Evolutionary conservation across 441 rosid genomes (phyloP).

Genomic region (Biscutella auriculata): DNA sequence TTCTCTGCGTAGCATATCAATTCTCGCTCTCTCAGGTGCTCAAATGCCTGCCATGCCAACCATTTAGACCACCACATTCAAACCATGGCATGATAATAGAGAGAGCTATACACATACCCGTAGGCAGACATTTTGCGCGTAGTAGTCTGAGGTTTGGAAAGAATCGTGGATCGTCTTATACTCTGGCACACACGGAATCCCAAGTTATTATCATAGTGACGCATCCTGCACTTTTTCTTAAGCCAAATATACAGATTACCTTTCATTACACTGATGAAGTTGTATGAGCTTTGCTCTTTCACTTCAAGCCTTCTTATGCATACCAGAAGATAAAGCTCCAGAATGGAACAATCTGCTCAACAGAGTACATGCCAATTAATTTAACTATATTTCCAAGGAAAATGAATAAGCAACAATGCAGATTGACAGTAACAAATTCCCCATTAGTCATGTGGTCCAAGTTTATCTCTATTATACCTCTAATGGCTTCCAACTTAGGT

Average conservation of each 20-base stretch:
- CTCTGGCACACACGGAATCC: conserved; percentile 37
- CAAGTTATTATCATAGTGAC: not conserved
- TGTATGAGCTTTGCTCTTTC: conserved; percentile 77
- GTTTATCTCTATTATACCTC: conserved; percentile 44
- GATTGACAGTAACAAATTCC: not conserved
- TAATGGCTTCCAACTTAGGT: conserved; percentile 69
- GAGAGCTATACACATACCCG: conserved; percentile 43
- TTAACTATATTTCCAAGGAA: not conserved
- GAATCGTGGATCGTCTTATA: conserved; percentile 73
- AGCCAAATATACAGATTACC: conserved; percentile 31
- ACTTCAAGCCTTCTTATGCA: conserved; percentile 83
- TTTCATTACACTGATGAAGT: conserved; percentile 78
- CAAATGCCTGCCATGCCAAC: conserved; percentile 64
- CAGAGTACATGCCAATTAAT: not conserved
- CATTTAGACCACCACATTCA: conserved; percentile 1
- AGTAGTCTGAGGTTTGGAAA: conserved; percentile 68
- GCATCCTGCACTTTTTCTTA: not conserved
- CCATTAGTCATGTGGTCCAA: not conserved
- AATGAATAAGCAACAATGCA: not conserved
- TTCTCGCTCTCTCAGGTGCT: conserved; percentile 59
- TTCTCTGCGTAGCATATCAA: conserved; percentile 56
- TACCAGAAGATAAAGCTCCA: conserved; percentile 81
- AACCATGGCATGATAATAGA: conserved; percentile 6
- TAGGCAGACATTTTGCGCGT: conserved; percentile 46
- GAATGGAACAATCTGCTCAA: conserved; percentile 71